Conservation (phyloP, 2,329 filamentous ascomycete genomes). For the Xylaria sp. region DNA sequence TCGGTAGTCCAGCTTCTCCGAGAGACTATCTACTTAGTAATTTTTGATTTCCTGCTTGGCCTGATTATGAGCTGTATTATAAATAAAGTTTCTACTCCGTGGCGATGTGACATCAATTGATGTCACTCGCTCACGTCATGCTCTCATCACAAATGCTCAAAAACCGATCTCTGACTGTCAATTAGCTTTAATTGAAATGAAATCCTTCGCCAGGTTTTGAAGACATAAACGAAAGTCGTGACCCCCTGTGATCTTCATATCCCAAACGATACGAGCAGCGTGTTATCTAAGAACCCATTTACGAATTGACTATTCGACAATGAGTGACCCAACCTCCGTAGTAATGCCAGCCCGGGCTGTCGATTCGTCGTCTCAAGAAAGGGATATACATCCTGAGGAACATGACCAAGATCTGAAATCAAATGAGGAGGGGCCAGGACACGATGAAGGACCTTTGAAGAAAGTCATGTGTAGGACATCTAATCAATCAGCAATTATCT, state of each 20-base stretch:
- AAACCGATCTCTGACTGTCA: neutral
- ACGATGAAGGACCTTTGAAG: constrained; percentile 8
- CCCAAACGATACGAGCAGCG: neutral
- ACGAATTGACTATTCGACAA: neutral
- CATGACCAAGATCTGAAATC: neutral
- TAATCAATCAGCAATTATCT: neutral
- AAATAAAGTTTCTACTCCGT: no score
- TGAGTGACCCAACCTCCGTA: constrained; percentile 11
- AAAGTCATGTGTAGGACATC: constrained; percentile 12
- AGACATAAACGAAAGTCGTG: neutral
- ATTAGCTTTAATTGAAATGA: neutral
- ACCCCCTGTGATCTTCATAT: no score
- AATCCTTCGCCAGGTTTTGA: neutral
- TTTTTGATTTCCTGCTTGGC: neutral
- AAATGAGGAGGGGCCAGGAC: no score
- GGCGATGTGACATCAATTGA: neutral
- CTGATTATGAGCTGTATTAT: neutral
- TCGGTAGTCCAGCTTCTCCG: no score
- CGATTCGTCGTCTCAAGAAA: neutral
- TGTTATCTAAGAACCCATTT: neutral
- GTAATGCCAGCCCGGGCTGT: constrained; percentile 20
- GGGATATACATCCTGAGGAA: constrained; percentile 1
- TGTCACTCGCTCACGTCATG: neutral
- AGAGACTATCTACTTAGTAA: neutral
- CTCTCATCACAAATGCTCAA: neutral